These are phyloP conservation scores for Polygonum maritimum DNA, from an alignment of 148 eudicot genomes.

Conservation along the genomic window DNA sequence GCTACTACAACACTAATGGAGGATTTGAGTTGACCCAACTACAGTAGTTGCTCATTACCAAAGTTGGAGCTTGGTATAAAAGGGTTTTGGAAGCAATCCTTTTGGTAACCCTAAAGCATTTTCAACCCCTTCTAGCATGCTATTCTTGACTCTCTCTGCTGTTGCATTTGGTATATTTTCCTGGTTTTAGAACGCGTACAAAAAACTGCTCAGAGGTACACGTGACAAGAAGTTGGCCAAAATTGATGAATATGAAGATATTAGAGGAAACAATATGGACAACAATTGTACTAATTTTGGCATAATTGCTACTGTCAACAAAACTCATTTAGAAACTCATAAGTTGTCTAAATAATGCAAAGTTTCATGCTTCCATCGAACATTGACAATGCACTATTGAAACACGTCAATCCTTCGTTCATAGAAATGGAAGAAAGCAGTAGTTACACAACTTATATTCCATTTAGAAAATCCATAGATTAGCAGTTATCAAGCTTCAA, in stretches of 20 bases:
- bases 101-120: constrained; percentile 60
- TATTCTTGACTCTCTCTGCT: constrained; percentile 74
- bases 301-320: not conserved
- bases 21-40: not conserved
- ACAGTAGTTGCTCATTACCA: constrained; percentile 40
- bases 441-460: not conserved
- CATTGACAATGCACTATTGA: not conserved
- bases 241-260: not conserved
- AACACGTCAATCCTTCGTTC: not conserved
- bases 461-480: not conserved
- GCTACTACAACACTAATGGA: not conserved
- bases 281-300: not conserved
- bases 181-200: constrained; percentile 25
- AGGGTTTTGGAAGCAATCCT: constrained; percentile 58
- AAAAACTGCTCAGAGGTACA: not conserved
- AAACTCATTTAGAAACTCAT: too few species aligned
- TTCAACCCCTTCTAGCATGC: constrained; percentile 85
- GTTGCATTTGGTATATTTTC: constrained; percentile 76
- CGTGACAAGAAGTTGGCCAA: not conserved
- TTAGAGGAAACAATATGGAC: not conserved
- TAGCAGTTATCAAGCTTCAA: not conserved
- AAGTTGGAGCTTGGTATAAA: constrained; percentile 63
- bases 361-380: too few species aligned
- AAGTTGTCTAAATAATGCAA: too few species aligned
- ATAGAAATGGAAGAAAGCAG: not conserved